These are phyloP conservation scores for Geoglossum cookeanum DNA, from an alignment of 2,329 filamentous ascomycete species.

Conservation along the genomic window DNA sequence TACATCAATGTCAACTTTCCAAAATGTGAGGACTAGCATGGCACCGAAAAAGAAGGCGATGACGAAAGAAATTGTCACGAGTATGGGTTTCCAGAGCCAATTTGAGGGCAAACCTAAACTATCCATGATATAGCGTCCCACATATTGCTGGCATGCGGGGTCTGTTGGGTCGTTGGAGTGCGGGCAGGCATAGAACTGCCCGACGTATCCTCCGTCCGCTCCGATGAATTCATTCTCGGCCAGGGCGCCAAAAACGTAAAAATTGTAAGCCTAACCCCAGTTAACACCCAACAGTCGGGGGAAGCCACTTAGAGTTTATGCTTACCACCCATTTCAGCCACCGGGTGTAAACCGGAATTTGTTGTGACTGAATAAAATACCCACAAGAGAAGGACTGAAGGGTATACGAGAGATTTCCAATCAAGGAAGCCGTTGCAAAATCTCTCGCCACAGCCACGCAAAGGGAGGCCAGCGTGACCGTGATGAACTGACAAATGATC, in stretches of 20 bases:
- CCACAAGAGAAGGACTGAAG: conserved; percentile 57
- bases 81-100: conserved; percentile 49
- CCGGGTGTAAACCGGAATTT: conserved; percentile 57
- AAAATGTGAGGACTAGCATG: conserved; percentile 40
- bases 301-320: conserved; percentile 4
- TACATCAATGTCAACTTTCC: conserved; percentile 50
- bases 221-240: conserved; percentile 49
- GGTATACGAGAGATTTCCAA: conserved; percentile 54
- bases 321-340: conserved; percentile 41
- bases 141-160: conserved; percentile 48
- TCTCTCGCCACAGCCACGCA: conserved; percentile 46
- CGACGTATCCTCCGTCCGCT: conserved; percentile 18
- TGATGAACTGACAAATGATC: conserved; percentile 52
- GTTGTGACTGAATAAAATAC: conserved; percentile 55
- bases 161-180: conserved; percentile 39
- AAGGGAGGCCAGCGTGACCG: conserved; percentile 49
- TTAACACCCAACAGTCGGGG: conserved; percentile 5
- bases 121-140: conserved; percentile 47
- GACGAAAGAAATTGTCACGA: conserved; percentile 41
- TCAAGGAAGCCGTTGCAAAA: conserved; percentile 51
- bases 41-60: conserved; percentile 43
- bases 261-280: conserved; percentile 19
- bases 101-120: conserved; percentile 46
- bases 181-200: conserved; percentile 56
- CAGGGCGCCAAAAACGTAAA: conserved; percentile 51